A percentile compares a stretch with the other conserved stretches of the same genome.
Conservation (phyloP, 169 alveolate genomes). For the Plasmodium blacklocki region DNA sequence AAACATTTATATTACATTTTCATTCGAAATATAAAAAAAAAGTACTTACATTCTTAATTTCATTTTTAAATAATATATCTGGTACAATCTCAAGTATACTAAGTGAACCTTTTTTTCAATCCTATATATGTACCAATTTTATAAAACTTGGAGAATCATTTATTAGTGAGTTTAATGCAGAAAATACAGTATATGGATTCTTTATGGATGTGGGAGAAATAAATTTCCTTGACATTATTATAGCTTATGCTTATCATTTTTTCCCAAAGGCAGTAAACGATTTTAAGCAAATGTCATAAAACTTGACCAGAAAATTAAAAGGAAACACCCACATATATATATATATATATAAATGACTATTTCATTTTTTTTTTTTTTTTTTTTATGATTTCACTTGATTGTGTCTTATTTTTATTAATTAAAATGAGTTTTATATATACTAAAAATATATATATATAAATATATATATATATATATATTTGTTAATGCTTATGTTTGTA, state of each 20-base stretch:
- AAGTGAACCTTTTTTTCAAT: slow-evolving; percentile 64
- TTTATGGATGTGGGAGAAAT: slow-evolving; percentile 66
- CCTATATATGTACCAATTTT: slow-evolving; percentile 49
- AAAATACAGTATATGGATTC: slow-evolving; percentile 58
- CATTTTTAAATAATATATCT: slow-evolving; percentile 29
- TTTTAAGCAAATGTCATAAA: slow-evolving; percentile 12
- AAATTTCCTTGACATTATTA: slow-evolving; percentile 29
- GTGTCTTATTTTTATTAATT: too few relatives aligned
- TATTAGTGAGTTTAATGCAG: slow-evolving; percentile 52
- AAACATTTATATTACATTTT: slow-evolving; percentile 45
- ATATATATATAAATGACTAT: not conserved
- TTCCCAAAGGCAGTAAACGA: slow-evolving; percentile 48
- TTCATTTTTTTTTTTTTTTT: too few relatives aligned
- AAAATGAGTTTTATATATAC: too few relatives aligned
- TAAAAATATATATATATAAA: too few relatives aligned
- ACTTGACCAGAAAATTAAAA: not conserved
- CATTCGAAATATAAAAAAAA: slow-evolving; percentile 64
- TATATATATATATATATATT: too few relatives aligned
- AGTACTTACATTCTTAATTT: slow-evolving; percentile 18
- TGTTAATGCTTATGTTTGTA: too few relatives aligned
- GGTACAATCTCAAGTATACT: slow-evolving; percentile 44
- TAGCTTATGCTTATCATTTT: slow-evolving; percentile 42
- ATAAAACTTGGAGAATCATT: slow-evolving; percentile 57
- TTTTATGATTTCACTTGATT: too few relatives aligned
- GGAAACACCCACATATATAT: not conserved